Base-by-base conservation (phyloP, 345 rosid genomes). In the Euphorbia pulcherrima region DNA sequence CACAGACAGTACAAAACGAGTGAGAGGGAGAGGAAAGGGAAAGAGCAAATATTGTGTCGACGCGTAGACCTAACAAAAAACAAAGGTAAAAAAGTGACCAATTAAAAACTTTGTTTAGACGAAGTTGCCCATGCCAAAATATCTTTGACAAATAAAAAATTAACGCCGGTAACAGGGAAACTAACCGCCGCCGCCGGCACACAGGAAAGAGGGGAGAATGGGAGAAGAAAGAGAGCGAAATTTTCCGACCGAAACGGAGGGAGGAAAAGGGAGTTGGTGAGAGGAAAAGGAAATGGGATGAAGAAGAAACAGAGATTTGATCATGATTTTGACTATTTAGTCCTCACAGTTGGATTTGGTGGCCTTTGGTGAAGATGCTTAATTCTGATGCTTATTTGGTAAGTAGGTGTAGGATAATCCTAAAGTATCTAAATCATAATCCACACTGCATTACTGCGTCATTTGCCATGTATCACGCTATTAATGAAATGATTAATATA, bases 111-210 rank as follows among this genome's bases (percentile, higher is more conserved):
- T 28, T 58, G 2, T 33, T 30, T 59, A 21, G 63, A 71, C 82
- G 55, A 35, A 74, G 66, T 63, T 80, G 65, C 79, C 86, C 79
- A 69, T 11, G 35, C 11, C 16, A 13, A 69, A 58, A 61, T 70
- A 70, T 60, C 18, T 44, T n/a, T 6, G 17, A 16, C 9, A 1
- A n/a, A 18, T 53, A 21, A 9, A 53, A 53, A 50, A 18, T 50
- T n/a, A 1, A 47, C 3, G 20, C 2, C 51, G n/a, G 51, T 3
- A 3, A 47, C n/a, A 4, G 54, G 44, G 6, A 39, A 23, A 59
- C 13, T 30, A 18, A 59, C 63, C 63, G 66, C 63, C 63, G 66
- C 35, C 33, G 30, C 52, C 61, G 47, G 41, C 4, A 63, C 72
- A 44, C 65, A 26, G 69, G 26, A 59, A 59, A 29, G 64, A 52